Conservation (phyloP, 1,284 basidiomycete species). For the Ceratobasidium sp. region DNA sequence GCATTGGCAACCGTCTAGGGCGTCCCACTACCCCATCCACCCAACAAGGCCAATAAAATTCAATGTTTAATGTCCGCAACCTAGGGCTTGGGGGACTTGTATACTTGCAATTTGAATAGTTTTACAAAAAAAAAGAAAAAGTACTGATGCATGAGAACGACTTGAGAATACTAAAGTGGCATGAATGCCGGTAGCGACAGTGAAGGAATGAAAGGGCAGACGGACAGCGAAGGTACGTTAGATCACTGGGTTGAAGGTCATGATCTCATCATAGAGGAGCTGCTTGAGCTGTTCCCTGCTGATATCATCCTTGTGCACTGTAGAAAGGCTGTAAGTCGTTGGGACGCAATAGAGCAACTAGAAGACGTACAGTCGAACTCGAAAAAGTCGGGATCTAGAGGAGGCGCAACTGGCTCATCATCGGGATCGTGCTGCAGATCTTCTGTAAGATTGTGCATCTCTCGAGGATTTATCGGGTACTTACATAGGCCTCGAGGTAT, state of each 20-base stretch:
- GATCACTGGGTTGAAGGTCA: conserved; percentile 68
- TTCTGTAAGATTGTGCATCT: conserved; percentile 20
- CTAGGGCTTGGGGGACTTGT: conserved; percentile 17
- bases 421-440: conserved; percentile 81
- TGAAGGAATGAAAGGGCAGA: not conserved
- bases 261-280: conserved; percentile 75
- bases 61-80: conserved; percentile 30
- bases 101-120: conserved; percentile 14
- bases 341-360: not conserved
- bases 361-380: conserved; percentile 81
- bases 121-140: conserved; percentile 28
- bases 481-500: conserved; percentile 88
- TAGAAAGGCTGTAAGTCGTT: conserved; percentile 40
- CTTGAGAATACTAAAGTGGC: not conserved
- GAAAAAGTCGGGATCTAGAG: conserved; percentile 91
- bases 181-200: not conserved
- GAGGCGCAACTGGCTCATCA: conserved; percentile 91
- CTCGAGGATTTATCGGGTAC: conserved; percentile 53
- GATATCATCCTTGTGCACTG: conserved; percentile 93
- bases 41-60: too few relatives aligned
- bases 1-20: too few relatives aligned
- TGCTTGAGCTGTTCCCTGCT: conserved; percentile 84
- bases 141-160: conserved; percentile 8
- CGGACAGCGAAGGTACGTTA: not conserved
- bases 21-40: too few relatives aligned